Percentiles rank a stretch among this genome's conserved stretches.
Evolutionary conservation across 805 yeast genomes (phyloP).

Genomic region (Wickerhamomyces silvicola): DNA sequence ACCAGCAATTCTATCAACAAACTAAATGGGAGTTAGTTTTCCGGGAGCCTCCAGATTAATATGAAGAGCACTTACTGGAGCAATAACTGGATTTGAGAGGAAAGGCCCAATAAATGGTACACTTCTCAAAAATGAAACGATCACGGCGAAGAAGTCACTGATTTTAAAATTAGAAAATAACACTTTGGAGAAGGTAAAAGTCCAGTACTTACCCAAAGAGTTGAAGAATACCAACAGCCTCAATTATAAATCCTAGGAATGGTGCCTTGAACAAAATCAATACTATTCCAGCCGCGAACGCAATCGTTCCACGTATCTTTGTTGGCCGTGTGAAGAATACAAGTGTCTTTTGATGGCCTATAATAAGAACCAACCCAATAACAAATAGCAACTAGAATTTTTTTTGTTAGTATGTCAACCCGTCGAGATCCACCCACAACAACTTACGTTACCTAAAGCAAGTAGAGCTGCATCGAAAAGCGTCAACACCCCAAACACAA

Average conservation of each 20-base stretch:
- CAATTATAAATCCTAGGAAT: constrained; percentile 78
- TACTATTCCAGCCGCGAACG: constrained; percentile 68
- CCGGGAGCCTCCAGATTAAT: background rate
- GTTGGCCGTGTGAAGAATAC: constrained; percentile 81
- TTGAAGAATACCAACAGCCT: constrained; percentile 82
- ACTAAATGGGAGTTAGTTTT: constrained; percentile 11
- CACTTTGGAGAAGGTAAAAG: background rate
- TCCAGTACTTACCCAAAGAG: constrained; percentile 48
- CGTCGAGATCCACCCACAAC: constrained; percentile 34
- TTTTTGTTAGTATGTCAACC: constrained; percentile 1
- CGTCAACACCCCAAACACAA: constrained; percentile 75
- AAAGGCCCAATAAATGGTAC: constrained; percentile 85
- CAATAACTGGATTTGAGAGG: constrained; percentile 71
- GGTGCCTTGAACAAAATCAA: constrained; percentile 72
- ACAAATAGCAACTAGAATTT: constrained; percentile 17
- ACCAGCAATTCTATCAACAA: constrained; percentile 56
- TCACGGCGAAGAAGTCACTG: constrained; percentile 83
- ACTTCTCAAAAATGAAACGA: constrained; percentile 79
- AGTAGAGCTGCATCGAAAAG: constrained; percentile 84
- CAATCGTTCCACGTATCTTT: constrained; percentile 80
- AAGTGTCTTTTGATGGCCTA: constrained; percentile 80
- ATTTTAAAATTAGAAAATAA: too few species aligned
- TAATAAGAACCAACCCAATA: constrained; percentile 77
- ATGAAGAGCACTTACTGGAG: constrained; percentile 44
- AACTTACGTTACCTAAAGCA: constrained; percentile 81